Evolutionary conservation across 2,329 filamentous ascomycete species (phyloP), one percentile per base, ranked within the genome.

Genomic region (Fonsecaea nubica): DNA sequence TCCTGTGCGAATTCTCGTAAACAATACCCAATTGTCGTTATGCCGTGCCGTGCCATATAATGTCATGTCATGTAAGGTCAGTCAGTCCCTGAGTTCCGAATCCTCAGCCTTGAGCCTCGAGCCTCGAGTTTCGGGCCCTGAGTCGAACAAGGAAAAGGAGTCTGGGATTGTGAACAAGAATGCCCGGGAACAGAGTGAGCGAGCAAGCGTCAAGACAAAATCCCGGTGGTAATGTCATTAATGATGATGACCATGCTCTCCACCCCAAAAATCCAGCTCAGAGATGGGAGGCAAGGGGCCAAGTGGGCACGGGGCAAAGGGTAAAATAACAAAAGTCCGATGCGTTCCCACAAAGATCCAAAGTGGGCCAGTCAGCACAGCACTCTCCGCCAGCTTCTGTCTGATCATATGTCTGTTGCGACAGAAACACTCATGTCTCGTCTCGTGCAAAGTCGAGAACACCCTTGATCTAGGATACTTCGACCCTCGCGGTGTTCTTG

Each of bases 401-500:
- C 18, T 50, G 45, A 25, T 50, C 45, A 10, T 25, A 25, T 12
- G 25, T 25, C 3, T 21, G 21, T 5, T 10, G 8, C 45, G 4
- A 50, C 2, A 21, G 9, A 50, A 10, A 45, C 15, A 45, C 21
- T 5, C 21, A 10, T 50, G 18, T 50, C 45, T 50, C 18, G 25
- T 10, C 18, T 50, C 45, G 21, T 21, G 4, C 42, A 6, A 12
- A 21, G 45, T 5, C 45, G 6, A 50, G 25, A 25, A 25, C 25
- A 42, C 10, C 45, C 9, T 33, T 5, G 2, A 13, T 36, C 30
- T 42, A 25, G 25, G 25, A 40, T 15, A 30, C 32, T 33, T 38
- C 58, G 32, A 52, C 18, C 58, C 40, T 61, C 32, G 58, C 58
- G 4, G 58, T 25, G 25, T 25, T 54, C 58, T 53, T 50, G 3